phyloP scores from a whole-genome alignment of 306 rosid genomes.

The Lablab purpureus region DNA sequence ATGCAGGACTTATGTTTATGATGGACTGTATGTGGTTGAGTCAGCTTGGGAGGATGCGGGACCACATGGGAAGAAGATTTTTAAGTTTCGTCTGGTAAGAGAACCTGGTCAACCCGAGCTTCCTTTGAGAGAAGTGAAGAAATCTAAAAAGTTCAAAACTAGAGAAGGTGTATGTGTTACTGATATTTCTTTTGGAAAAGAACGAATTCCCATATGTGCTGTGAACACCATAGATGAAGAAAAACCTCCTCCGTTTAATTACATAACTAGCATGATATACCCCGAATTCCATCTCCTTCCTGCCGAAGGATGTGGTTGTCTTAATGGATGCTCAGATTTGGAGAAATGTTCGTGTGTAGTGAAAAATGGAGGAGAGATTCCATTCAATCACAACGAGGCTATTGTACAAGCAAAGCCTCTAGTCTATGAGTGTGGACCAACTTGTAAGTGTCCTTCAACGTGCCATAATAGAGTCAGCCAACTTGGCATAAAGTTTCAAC shows the following conservation, averaged over 20 bases:
- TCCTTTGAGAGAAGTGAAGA: conserved; percentile 82
- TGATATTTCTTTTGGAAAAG: conserved; percentile 88
- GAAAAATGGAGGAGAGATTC: conserved; percentile 84
- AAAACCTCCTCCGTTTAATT: conserved; percentile 77
- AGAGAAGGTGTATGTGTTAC: conserved; percentile 75
- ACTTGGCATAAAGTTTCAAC: conserved; percentile 78
- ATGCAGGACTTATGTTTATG: conserved; percentile 69
- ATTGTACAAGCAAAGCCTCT: conserved; percentile 88
- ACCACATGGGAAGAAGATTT: conserved; percentile 81
- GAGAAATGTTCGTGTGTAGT: conserved; percentile 76
- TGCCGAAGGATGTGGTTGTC: conserved; percentile 76
- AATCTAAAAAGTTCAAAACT: conserved; percentile 70
- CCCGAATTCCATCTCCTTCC: conserved; percentile 61
- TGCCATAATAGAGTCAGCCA: conserved; percentile 90
- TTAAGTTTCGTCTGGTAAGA: conserved; percentile 74
- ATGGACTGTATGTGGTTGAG: conserved; percentile 81
- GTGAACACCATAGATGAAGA: conserved; percentile 83
- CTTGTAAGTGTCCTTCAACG: conserved; percentile 79
- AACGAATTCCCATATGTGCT: conserved; percentile 73
- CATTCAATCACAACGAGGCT: conserved; percentile 79
- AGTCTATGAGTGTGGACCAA: conserved; percentile 89
- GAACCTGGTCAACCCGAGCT: conserved; percentile 84
- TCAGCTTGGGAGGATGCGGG: conserved; percentile 84
- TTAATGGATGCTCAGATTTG: conserved; percentile 76
- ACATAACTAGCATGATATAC: conserved; percentile 78